Base-by-base conservation (phyloP, 768 basidiomycete genomes). In the Gloeopeniophorella convolvens region DNA sequence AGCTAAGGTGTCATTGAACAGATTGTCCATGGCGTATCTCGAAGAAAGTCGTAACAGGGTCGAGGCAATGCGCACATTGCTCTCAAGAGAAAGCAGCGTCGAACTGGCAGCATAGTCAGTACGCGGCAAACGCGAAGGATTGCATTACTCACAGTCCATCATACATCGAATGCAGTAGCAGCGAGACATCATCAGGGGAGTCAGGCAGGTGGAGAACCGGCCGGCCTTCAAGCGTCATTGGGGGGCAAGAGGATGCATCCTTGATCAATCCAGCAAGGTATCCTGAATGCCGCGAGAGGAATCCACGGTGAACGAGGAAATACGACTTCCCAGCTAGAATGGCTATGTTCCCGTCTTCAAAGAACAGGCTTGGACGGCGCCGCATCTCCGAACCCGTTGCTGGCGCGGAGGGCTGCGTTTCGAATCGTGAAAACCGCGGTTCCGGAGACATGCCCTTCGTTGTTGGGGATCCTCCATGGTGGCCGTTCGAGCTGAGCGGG, bases 301-400 rank as follows among this genome's bases (percentile, higher is more conserved):
- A 65, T 11, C 84, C 82, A 55, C 68, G 70, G 62, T 89, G 87
- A 3, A 89, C 80, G 47, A 84, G 63, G 60, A 89, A 89, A 60
- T 83, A 86, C 47, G 67, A 68, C 1, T 66, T 59, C 5, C 70
- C 77, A 42, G 81, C 70, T 40, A 83, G 71, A 26, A 89, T 63
- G 13, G 77, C 82, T 35, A 88, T 63, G 58, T 85, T 87, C 16
- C 83, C 86, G 60, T 88, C 85, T 27, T 69, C 67, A 55, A 89
- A 86, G 62, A 70, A 82, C 15, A 87, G 67, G 39, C 75, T 72
- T 15, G 70, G 69, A 60, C 82, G 77, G 51, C 73, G 68, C 48
- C 48, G 45, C 31, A 42, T 32, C 26, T 30, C 30, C 13, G 41
- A 33, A 30, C 34, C 32, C 13, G 66, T 72, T 28, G 48, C 24